Evolutionary conservation across 257 asterid genomes (phyloP).

Genomic region (Perilla frutescens): DNA sequence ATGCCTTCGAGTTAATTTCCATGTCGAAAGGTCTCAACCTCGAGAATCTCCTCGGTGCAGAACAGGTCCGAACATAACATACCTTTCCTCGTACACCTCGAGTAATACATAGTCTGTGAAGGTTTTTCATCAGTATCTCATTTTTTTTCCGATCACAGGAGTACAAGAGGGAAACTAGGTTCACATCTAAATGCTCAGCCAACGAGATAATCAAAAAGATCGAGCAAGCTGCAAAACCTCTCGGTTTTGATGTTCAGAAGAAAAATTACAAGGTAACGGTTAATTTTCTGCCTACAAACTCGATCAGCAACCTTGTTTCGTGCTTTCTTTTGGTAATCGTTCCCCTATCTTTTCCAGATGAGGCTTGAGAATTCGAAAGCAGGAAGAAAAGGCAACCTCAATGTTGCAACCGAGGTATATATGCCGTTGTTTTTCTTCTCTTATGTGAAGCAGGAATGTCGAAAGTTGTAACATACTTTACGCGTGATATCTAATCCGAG

Average conservation of each 20-base stretch:
- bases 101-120: not conserved
- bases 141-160: conserved; percentile 48
- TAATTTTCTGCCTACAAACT: conserved; percentile 8
- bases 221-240: conserved; percentile 91
- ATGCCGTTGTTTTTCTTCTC: conserved; percentile 3
- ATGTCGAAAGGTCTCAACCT: conserved; percentile 95
- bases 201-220: conserved; percentile 81
- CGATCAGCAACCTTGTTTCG: not conserved
- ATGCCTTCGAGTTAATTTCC: conserved; percentile 93
- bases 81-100: conserved; percentile 46
- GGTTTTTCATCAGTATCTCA: not conserved
- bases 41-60: conserved; percentile 74
- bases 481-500: conserved; percentile 1
- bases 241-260: conserved; percentile 90
- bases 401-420: conserved; percentile 91
- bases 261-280: conserved; percentile 81
- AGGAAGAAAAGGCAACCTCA: conserved; percentile 93
- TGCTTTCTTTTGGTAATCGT: conserved; percentile 4
- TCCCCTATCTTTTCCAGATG: conserved; percentile 53
- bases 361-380: conserved; percentile 86
- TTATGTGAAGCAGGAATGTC: not conserved
- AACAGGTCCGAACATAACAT: conserved; percentile 54
- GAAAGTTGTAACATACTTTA: not conserved
- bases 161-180: conserved; percentile 86
- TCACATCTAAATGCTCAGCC: conserved; percentile 79